Percentiles rank a stretch among this genome's conserved stretches.
Evolutionary conservation across 2,329 filamentous ascomycete genomes (phyloP).

Genomic region (Pseudocercospora ulei): DNA sequence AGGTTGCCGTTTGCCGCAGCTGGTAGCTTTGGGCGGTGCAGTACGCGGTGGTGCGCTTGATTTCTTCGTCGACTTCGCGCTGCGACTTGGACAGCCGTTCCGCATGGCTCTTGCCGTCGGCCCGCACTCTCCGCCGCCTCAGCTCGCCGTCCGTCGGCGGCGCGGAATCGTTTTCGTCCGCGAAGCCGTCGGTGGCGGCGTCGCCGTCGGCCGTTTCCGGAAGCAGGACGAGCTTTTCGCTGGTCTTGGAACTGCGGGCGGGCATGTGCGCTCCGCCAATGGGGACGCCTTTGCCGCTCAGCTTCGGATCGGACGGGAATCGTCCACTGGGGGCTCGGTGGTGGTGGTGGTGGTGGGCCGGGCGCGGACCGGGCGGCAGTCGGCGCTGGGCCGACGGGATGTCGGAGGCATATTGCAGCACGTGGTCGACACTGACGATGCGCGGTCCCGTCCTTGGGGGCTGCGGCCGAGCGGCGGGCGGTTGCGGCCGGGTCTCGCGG

Average conservation of each 20-base stretch:
- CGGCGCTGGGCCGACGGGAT: constrained; percentile 90
- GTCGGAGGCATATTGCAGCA: constrained; percentile 85
- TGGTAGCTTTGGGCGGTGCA: constrained; percentile 93
- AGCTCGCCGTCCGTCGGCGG: constrained; percentile 61
- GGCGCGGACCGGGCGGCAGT: constrained; percentile 51
- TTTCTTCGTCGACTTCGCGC: constrained; percentile 60
- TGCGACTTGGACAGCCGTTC: constrained; percentile 83
- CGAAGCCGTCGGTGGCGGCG: constrained; percentile 41
- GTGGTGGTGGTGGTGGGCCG: constrained; percentile 38
- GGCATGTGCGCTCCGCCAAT: constrained; percentile 50
- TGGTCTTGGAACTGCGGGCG: constrained; percentile 82
- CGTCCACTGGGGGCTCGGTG: constrained; percentile 43
- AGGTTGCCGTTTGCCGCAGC: constrained; percentile 75
- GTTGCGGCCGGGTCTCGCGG: constrained; percentile 16
- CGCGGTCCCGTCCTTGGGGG: constrained; percentile 45
- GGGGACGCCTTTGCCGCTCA: constrained; percentile 45
- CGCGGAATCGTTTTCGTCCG: constrained; percentile 47
- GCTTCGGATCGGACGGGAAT: constrained; percentile 47
- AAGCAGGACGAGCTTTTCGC: constrained; percentile 89
- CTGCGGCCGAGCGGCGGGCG: constrained; percentile 20
- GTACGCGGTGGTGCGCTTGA: constrained; percentile 86
- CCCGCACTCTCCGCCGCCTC: constrained; percentile 51
- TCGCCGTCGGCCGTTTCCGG: constrained; percentile 61
- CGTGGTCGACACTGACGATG: constrained; percentile 82
- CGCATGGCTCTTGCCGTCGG: constrained; percentile 72